Conservation (phyloP, 2,329 filamentous ascomycete genomes). For the Dactylellina drechsleri region DNA sequence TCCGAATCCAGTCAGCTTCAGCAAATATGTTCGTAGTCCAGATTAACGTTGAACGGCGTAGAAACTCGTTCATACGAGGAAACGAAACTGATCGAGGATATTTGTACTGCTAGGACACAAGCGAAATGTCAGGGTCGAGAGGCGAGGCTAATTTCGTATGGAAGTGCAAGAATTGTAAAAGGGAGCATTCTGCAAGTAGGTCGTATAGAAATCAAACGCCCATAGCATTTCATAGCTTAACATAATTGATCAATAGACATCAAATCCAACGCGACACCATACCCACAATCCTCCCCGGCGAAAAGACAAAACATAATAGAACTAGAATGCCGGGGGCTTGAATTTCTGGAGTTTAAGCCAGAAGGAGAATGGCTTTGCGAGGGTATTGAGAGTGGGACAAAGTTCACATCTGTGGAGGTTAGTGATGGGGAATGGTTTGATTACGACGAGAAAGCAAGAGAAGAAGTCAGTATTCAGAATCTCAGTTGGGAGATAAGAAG, state of each 20-base stretch:
- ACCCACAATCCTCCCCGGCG: slow-evolving; percentile 76
- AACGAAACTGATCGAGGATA: background rate
- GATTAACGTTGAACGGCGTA: too few relatives aligned
- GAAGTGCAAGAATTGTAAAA: slow-evolving; percentile 96
- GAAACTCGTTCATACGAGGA: background rate
- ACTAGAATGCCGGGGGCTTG: slow-evolving; percentile 91
- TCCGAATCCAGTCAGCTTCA: slow-evolving; percentile 85
- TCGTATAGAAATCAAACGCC: background rate
- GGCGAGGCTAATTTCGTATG: slow-evolving; percentile 99
- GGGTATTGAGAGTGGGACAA: slow-evolving; percentile 80
- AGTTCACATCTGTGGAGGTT: slow-evolving; percentile 84
- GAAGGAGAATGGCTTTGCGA: slow-evolving; percentile 94
- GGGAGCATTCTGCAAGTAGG: slow-evolving; percentile 50
- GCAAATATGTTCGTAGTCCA: slow-evolving; percentile 77
- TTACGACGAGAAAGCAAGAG: slow-evolving; percentile 91
- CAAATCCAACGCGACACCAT: slow-evolving; percentile 76
- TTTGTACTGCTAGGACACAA: slow-evolving; percentile 73
- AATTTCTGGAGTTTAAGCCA: slow-evolving; percentile 88
- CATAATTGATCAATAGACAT: slow-evolving; percentile 69
- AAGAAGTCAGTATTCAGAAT: slow-evolving; percentile 92
- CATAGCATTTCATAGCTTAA: background rate
- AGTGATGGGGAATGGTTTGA: slow-evolving; percentile 96
- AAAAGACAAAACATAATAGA: slow-evolving; percentile 83
- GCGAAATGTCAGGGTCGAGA: slow-evolving; percentile 89
- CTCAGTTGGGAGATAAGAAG: slow-evolving; percentile 85